These are phyloP conservation scores for Umbelopsis ramanniana DNA, from an alignment of 192 early-diverging fungal species.

Conservation along the genomic window DNA sequence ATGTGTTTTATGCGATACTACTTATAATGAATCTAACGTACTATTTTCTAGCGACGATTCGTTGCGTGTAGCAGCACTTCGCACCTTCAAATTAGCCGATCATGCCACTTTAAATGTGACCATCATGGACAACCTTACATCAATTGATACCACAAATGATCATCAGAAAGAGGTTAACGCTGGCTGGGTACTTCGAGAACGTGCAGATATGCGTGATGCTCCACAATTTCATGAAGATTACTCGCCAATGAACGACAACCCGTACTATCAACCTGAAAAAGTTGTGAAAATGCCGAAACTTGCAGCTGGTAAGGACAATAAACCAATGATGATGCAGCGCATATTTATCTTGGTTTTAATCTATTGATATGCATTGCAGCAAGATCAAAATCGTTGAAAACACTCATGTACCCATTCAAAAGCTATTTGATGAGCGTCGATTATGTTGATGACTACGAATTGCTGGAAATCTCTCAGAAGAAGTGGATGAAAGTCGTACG, in stretches of 20 bases:
- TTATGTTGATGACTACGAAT: neutral
- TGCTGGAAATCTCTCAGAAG: neutral
- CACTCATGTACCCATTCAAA: neutral
- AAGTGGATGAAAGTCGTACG: neutral
- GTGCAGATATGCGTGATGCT: neutral
- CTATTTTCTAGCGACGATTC: neutral
- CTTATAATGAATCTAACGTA: neutral
- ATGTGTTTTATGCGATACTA: neutral
- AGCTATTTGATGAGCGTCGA: neutral
- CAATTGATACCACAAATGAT: neutral
- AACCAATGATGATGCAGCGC: too few relatives aligned
- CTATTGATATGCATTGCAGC: neutral
- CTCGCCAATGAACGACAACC: neutral
- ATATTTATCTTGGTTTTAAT: neutral
- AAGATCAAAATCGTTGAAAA: neutral
- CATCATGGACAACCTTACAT: conserved; percentile 7
- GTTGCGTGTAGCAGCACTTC: neutral
- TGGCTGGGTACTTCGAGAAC: neutral
- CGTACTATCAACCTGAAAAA: conserved; percentile 1
- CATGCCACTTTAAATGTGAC: neutral
- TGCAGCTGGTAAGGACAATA: neutral
- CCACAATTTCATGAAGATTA: neutral
- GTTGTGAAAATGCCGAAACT: neutral
- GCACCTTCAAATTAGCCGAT: neutral
- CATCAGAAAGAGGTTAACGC: neutral